Evolutionary conservation across 73 alveolate species (phyloP).

Genomic region (Tetrahymena borealis): DNA sequence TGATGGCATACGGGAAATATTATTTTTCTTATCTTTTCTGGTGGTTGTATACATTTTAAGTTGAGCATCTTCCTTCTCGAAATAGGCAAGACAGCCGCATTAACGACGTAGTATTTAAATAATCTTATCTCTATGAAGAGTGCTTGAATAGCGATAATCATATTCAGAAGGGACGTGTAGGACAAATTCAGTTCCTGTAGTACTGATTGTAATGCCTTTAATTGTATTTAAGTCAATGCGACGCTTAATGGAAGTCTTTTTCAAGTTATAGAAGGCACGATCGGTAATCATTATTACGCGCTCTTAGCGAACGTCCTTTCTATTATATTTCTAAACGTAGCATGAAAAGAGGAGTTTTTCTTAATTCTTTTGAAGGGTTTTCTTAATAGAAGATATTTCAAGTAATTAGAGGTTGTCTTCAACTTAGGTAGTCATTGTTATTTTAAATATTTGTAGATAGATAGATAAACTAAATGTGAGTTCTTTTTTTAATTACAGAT

Average conservation of each 20-base stretch:
- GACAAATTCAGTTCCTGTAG: constrained; percentile 33
- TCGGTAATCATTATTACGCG: background rate
- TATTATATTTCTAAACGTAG: background rate
- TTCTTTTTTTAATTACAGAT: background rate
- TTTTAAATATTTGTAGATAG: background rate
- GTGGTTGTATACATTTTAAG: constrained; percentile 13
- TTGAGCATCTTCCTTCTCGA: constrained; percentile 14
- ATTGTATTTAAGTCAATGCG: constrained; percentile 3
- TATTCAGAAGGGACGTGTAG: constrained; percentile 34
- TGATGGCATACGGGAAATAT: constrained; percentile 11
- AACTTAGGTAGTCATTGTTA: background rate
- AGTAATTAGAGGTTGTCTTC: background rate
- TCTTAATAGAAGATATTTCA: background rate
- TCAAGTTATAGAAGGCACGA: background rate
- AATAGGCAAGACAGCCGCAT: constrained; percentile 8
- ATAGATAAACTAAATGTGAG: background rate
- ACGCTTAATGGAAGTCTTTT: constrained; percentile 10
- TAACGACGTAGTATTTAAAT: background rate
- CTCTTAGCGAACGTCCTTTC: background rate
- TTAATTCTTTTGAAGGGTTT: background rate
- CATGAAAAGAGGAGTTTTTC: background rate
- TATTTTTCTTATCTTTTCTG: constrained; percentile 29
- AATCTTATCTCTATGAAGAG: background rate
- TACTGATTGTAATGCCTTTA: constrained; percentile 5
- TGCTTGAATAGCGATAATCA: constrained; percentile 31